Evolutionary conservation across 352 stramenopile species (phyloP).

Genomic region (Globisporangium cystogenes): DNA sequence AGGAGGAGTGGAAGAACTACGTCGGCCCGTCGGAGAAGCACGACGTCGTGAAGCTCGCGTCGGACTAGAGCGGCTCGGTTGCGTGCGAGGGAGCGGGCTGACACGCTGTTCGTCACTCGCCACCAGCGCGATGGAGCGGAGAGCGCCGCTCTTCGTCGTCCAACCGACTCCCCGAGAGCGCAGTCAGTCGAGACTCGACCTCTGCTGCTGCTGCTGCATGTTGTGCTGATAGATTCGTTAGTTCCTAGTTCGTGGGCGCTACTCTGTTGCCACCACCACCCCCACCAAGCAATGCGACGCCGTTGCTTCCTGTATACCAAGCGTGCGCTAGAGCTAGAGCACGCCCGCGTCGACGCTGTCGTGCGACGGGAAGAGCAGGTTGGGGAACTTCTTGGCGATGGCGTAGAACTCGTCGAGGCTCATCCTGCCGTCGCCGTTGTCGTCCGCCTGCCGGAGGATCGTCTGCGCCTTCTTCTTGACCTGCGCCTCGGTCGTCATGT

Average conservation of each 20-base stretch:
- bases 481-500: conserved; percentile 74
- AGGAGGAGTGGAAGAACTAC: conserved; percentile 91
- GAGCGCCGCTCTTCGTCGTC: not conserved
- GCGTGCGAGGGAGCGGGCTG: conserved; percentile 1
- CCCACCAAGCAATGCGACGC: not conserved
- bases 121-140: not conserved
- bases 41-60: conserved; percentile 45
- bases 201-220: conserved; percentile 9
- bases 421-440: conserved; percentile 72
- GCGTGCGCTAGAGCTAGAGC: not conserved
- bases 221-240: conserved; percentile 76
- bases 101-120: not conserved
- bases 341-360: conserved; percentile 12
- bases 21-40: conserved; percentile 45
- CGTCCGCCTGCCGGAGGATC: conserved; percentile 79
- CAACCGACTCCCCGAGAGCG: conserved; percentile 1
- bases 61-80: conserved; percentile 26
- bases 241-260: conserved; percentile 81
- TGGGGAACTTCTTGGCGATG: conserved; percentile 88
- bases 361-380: conserved; percentile 82
- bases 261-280: conserved; percentile 32
- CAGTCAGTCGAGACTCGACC: too few relatives aligned
- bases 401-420: conserved; percentile 83
- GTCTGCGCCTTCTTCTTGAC: conserved; percentile 84
- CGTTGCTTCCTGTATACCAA: not conserved